Percentiles rank a stretch among this genome's conserved stretches.
Evolutionary conservation across 2,329 filamentous ascomycete genomes (phyloP).

Genomic region (Neonectria sp.): DNA sequence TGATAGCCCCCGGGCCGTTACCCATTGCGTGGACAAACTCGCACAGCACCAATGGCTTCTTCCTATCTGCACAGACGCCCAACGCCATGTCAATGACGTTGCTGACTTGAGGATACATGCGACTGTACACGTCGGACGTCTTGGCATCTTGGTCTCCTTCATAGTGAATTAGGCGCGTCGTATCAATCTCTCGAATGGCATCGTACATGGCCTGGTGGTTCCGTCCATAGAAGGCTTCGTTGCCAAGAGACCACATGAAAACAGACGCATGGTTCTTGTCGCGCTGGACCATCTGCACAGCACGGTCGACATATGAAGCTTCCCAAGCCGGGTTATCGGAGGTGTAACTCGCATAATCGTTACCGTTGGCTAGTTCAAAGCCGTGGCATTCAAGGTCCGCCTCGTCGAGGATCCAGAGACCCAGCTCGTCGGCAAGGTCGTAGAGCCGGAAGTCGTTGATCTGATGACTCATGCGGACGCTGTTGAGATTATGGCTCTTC

Average conservation of each 20-base stretch:
- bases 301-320: constrained; percentile 76
- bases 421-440: constrained; percentile 74
- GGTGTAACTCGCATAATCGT: constrained; percentile 60
- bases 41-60: constrained; percentile 71
- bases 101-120: constrained; percentile 74
- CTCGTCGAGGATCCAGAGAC: constrained; percentile 75
- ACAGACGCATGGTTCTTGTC: constrained; percentile 79
- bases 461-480: constrained; percentile 78
- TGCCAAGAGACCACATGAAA: constrained; percentile 80
- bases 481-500: constrained; percentile 80
- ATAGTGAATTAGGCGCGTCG: constrained; percentile 69
- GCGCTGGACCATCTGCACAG: constrained; percentile 72
- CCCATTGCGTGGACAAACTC: constrained; percentile 77
- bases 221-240: constrained; percentile 78
- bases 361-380: constrained; percentile 50
- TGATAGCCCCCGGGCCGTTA: constrained; percentile 76
- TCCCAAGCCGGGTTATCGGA: constrained; percentile 72
- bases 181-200: constrained; percentile 1
- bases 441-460: constrained; percentile 73
- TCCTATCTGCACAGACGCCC: neutral
- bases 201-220: constrained; percentile 68
- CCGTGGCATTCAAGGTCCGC: constrained; percentile 70
- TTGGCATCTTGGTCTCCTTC: constrained; percentile 72
- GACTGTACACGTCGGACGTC: constrained; percentile 73
- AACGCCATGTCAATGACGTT: neutral